These are phyloP conservation scores for Chrysochromulina tobinii DNA, from an alignment of 78 protist genomes.

Conservation along the genomic window DNA sequence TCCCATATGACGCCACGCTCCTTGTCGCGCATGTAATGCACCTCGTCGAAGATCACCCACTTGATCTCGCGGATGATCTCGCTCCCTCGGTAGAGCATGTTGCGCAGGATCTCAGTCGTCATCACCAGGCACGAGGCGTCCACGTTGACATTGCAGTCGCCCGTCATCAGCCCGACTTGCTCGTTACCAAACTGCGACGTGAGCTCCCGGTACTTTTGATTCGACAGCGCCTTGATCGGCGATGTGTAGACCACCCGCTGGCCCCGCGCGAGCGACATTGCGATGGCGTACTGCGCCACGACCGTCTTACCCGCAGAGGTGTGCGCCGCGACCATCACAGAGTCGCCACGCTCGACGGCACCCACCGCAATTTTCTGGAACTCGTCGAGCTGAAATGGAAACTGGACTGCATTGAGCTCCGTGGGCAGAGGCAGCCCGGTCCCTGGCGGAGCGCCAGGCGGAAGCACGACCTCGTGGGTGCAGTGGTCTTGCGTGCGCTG, in stretches of 20 bases:
- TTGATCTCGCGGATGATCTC: slow-evolving; percentile 79
- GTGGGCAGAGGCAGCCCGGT: not conserved
- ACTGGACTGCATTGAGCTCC: slow-evolving; percentile 41
- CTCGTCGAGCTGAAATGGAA: slow-evolving; percentile 61
- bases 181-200: slow-evolving; percentile 37
- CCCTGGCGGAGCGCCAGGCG: not conserved
- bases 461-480: not conserved
- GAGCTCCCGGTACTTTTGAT: slow-evolving; percentile 84
- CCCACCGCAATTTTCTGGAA: slow-evolving; percentile 50
- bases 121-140: slow-evolving; percentile 59
- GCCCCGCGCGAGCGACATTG: slow-evolving; percentile 61
- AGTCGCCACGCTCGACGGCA: slow-evolving; percentile 22
- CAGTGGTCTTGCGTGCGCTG: too few relatives aligned
- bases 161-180: slow-evolving; percentile 92
- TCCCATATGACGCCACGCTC: slow-evolving; percentile 95
- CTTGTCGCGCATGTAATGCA: slow-evolving; percentile 87
- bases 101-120: slow-evolving; percentile 90
- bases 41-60: slow-evolving; percentile 92
- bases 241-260: slow-evolving; percentile 83
- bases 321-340: slow-evolving; percentile 96
- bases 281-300: slow-evolving; percentile 89
- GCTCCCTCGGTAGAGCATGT: slow-evolving; percentile 96
- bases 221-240: slow-evolving; percentile 90
- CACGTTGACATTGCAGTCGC: slow-evolving; percentile 78
- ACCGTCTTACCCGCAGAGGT: slow-evolving; percentile 99